A percentile compares a stretch with the other conserved stretches of the same genome.
phyloP scores from a whole-genome alignment of 345 rosid genomes.

The Ceriops zippeliana region DNA sequence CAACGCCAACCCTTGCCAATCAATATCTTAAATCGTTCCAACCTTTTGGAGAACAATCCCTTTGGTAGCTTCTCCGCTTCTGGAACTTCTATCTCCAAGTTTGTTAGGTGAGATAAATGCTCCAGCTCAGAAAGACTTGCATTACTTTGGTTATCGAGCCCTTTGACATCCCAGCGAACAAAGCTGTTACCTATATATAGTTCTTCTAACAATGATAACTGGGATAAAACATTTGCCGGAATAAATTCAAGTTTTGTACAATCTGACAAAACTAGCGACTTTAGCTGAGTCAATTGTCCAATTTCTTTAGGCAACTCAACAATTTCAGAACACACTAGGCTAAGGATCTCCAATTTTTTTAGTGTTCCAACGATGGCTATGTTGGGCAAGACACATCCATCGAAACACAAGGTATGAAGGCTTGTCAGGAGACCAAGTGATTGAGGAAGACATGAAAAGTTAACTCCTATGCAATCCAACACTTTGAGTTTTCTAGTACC shows the following conservation, averaged over 20 bases:
- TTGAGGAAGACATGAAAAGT: neutral
- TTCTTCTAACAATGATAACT: constrained; percentile 30
- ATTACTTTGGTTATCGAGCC: neutral
- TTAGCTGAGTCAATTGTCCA: constrained; percentile 18
- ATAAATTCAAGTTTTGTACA: constrained; percentile 21
- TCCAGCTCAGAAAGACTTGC: constrained; percentile 24
- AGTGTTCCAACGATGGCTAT: constrained; percentile 7
- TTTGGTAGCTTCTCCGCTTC: constrained; percentile 7
- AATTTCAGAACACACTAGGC: too few species aligned
- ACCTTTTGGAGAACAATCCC: neutral
- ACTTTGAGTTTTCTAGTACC: constrained; percentile 7
- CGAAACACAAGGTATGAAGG: constrained; percentile 6
- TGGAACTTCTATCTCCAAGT: constrained; percentile 10
- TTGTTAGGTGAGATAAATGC: constrained; percentile 11
- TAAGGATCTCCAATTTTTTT: constrained; percentile 30
- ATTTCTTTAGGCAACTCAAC: constrained; percentile 26
- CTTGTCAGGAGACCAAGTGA: neutral
- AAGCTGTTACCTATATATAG: constrained; percentile 20
- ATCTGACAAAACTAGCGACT: constrained; percentile 21
- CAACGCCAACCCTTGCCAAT: constrained; percentile 12
- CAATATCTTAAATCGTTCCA: constrained; percentile 15
- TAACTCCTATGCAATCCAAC: neutral
- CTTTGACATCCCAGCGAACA: constrained; percentile 26
- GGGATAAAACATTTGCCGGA: too few species aligned
- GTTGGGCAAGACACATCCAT: neutral